These are phyloP conservation scores for Oryza nivara DNA, from an alignment of 176 grass and related monocot genomes.

Conservation along the genomic window DNA sequence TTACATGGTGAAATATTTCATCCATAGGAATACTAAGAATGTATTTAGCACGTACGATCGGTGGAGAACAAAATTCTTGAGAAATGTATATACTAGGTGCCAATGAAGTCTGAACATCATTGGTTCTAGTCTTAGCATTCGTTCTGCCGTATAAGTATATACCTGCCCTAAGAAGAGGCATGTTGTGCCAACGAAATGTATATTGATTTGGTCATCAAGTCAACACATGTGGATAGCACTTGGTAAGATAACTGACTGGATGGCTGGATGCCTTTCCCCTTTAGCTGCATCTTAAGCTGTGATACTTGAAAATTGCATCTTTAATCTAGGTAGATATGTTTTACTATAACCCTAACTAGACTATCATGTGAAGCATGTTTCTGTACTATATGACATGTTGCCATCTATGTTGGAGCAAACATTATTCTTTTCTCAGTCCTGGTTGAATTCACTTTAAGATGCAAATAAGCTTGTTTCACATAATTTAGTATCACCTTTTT, in stretches of 20 bases:
- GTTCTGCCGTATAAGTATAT: not conserved
- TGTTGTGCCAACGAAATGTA: not conserved
- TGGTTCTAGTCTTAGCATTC: not conserved
- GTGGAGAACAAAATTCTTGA: not conserved
- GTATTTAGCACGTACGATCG: not conserved
- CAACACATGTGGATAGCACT: not conserved
- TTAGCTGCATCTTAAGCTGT: not conserved
- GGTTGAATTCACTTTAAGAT: not conserved
- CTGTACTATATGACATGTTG: not conserved
- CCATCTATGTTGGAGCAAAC: not conserved
- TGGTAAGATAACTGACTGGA: not conserved
- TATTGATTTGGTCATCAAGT: constrained; percentile 1
- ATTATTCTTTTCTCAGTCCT: not conserved
- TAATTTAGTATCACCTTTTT: not conserved
- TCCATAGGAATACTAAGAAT: not conserved
- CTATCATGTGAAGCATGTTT: not conserved
- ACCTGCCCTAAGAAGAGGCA: not conserved
- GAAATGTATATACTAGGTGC: not conserved
- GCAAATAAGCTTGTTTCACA: not conserved
- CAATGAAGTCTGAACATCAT: not conserved
- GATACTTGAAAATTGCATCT: not conserved
- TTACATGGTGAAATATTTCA: not conserved
- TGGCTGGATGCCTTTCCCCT: not conserved
- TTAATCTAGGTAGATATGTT: not conserved
- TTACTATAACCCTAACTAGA: not conserved